A percentile compares a stretch with the other conserved stretches of the same genome.
Evolutionary conservation across 306 rosid species (phyloP).

Genomic region (Medicago ruthenica): DNA sequence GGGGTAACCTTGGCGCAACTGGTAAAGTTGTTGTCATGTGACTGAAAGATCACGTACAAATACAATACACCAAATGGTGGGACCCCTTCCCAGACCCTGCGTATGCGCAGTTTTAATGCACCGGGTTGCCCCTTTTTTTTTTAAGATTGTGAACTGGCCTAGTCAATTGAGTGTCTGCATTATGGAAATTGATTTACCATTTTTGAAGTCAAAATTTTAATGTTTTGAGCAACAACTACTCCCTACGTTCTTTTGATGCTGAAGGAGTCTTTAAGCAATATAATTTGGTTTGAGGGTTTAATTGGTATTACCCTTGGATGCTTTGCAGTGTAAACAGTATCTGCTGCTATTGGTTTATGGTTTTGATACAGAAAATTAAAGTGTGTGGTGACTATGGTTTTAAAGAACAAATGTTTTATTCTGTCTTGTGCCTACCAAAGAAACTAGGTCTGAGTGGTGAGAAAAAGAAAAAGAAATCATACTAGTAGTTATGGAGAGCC

Average conservation of each 20-base stretch:
- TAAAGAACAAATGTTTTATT: neutral
- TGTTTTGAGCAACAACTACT: conserved; percentile 18
- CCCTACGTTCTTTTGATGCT: conserved; percentile 30
- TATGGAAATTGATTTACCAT: conserved; percentile 26
- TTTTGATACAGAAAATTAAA: conserved; percentile 28
- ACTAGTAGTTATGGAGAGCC: neutral
- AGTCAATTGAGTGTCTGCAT: conserved; percentile 34
- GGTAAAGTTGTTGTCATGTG: no score
- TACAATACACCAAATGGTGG: no score
- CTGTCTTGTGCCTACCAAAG: neutral
- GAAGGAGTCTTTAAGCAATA: conserved; percentile 3
- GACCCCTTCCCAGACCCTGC: no score
- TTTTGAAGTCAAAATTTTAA: conserved; percentile 10
- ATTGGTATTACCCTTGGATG: conserved; percentile 6
- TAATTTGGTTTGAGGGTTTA: conserved; percentile 12
- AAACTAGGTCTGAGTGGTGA: neutral
- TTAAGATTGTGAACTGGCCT: conserved; percentile 30
- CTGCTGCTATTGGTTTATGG: conserved; percentile 5
- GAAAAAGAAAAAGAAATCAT: neutral
- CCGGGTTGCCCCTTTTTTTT: no score
- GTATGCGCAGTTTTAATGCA: no score
- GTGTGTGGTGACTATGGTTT: conserved; percentile 1
- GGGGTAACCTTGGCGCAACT: no score
- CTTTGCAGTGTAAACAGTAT: conserved; percentile 2
- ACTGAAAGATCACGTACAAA: no score